Conservation (phyloP, 2,329 filamentous ascomycete genomes). For the Penicillium verrucosum region DNA sequence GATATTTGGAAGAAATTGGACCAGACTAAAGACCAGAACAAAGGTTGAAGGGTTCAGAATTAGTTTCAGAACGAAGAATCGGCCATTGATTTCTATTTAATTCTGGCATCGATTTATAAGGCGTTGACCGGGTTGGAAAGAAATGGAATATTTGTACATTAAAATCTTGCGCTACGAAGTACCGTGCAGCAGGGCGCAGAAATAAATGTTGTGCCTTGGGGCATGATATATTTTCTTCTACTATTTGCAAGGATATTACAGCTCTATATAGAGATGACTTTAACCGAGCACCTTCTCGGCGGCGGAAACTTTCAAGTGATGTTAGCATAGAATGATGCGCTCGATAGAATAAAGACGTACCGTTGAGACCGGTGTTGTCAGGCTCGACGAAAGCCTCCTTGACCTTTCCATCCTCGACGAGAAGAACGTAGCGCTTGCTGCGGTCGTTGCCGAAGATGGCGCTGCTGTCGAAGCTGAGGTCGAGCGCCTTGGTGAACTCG, state of each 20-base stretch:
- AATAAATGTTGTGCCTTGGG: not conserved
- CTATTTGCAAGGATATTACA: conserved; percentile 2
- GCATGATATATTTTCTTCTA: not conserved
- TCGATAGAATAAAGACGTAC: conserved; percentile 45
- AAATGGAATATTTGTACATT: conserved; percentile 9
- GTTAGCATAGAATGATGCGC: conserved; percentile 11
- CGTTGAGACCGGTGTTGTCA: conserved; percentile 78
- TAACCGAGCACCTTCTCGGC: conserved; percentile 51
- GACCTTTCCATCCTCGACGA: conserved; percentile 81
- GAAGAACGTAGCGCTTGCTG: conserved; percentile 82
- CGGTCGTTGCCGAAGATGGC: conserved; percentile 78
- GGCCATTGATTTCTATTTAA: not conserved
- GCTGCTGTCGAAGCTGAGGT: conserved; percentile 75
- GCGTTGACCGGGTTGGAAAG: conserved; percentile 10
- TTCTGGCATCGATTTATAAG: conserved; percentile 2
- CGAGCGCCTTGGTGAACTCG: conserved; percentile 77
- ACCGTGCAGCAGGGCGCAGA: not conserved
- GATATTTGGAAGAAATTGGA: not conserved
- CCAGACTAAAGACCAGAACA: not conserved
- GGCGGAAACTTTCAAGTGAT: conserved; percentile 41
- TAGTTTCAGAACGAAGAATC: not conserved
- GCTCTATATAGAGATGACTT: conserved; percentile 1
- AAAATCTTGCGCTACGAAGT: not conserved
- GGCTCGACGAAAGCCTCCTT: conserved; percentile 78
- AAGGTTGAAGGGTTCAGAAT: not conserved